Base-by-base conservation (phyloP, 441 rosid species). In the Gossypium laxum region DNA sequence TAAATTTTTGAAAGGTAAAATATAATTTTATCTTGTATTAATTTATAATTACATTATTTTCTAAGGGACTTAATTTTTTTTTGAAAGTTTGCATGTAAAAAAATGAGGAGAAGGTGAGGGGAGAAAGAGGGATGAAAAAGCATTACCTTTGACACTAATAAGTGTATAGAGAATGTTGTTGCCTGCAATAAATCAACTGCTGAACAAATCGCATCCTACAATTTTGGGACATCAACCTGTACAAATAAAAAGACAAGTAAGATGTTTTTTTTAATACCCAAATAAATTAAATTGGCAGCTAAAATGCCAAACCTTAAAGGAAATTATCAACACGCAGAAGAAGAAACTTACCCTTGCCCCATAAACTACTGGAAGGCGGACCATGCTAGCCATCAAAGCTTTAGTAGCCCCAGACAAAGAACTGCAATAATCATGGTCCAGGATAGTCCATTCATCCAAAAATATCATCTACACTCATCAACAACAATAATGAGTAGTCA, bases 141-240 rank as follows among this genome's bases (percentile, higher is more conserved):
- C 15, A 45, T 75, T 70, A 90, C 98, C 95, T 91, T 88, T 54
- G 92, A 77, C 19, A 80, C 72, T 75, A 90, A 75, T 72, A 80
- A 70, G 79, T 87, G 78, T 73, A 91, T 81, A 34, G 98, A 90
- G 74, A 90, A 84, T 21, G 85, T 85, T 92, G 91, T 88, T 62
- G 95, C 88, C 72, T 90, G 97, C 96, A 93, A 87, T 38, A 91
- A 91, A 77, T 91, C 91, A 78, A 85, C 87, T 8, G 92, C 98
- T 26, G 95, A 93, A 77, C 81, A 83, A 79, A 93, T 79, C 21
- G 96, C 97, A 74, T 89, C 86, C 73, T 89, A 86, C 55, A 91
- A 80, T 60, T 84, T 86, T 56, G 82, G 92, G 73, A 82, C 70
- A 79, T 93, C 93, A 69, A 84, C 93, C 98, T 93, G 88, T 34